Base-by-base conservation (phyloP, 1,284 basidiomycete genomes). In the Cutaneotrichosporon sp. region DNA sequence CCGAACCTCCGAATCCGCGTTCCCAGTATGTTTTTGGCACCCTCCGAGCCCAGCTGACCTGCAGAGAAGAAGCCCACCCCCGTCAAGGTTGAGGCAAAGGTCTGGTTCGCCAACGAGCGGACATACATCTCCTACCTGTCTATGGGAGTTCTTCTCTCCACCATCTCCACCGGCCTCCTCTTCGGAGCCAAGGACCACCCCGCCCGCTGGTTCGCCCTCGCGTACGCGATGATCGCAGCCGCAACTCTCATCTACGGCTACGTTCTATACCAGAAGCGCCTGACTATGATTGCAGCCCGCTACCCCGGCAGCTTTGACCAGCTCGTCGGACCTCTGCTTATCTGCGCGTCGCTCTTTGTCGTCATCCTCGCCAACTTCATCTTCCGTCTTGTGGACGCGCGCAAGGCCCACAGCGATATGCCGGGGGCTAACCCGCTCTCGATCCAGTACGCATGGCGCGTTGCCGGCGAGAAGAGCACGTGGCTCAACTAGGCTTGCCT, bases 21-120 rank as follows among this genome's bases (percentile, higher is more conserved):
- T n/a, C 65, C 68, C 24, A 67, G 70, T 73, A 33, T 62, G 29
- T 14, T 9, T 17, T 10, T 10, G 17, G 19, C 9, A 29, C 11
- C 34, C 19, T 9, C 43, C 34, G 14, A 25, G 43, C 39, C 19
- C 41, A 34, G 38, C 56, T 50, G 12, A 50, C 55, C 29, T 16
- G 33, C 58, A 75, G 70, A 91, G 79, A 93, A 94, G 72, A 84
- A 94, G 31, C 80, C 88, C 0, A 89, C 92, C 0, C 87, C 90
- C 1, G 82, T 97, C 63, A 87, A 87, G 61, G 90, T 98, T 33
- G 94, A 98, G 74, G 88, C 87, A 27, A 99, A 99, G 70, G 94
- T 98, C 37, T 98, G 94, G 88, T 97, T 98, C 76, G 93, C 96
- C 7, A 97, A 97, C 71, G 96, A 99, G 75, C 80, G 96, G 62